phyloP scores from a whole-genome alignment of 139 green algal genomes.

The Closterium sp. region DNA sequence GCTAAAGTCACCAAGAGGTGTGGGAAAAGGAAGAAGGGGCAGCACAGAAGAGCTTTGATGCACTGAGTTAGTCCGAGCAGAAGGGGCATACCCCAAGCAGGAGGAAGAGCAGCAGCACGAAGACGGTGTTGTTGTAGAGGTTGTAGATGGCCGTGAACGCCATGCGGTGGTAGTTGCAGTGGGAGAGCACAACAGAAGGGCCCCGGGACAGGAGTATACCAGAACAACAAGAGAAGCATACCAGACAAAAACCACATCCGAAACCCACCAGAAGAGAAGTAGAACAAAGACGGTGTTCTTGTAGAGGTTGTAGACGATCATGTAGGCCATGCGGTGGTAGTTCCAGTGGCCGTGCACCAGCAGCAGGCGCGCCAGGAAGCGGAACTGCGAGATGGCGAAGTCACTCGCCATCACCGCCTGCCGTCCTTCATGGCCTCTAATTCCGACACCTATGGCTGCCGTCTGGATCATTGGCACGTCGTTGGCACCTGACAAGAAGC shows the following conservation, averaged over 20 bases:
- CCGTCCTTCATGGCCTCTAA: slow-evolving; percentile 56
- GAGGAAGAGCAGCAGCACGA: background rate
- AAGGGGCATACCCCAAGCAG: no score
- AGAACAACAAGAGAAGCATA: no score
- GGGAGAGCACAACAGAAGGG: slow-evolving; percentile 93
- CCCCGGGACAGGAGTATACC: no score
- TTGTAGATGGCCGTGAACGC: slow-evolving; percentile 60
- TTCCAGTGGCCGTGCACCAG: slow-evolving; percentile 58
- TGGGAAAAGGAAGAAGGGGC: background rate
- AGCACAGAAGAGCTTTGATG: background rate
- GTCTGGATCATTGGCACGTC: slow-evolving; percentile 63
- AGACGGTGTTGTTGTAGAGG: slow-evolving; percentile 58
- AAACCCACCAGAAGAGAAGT: slow-evolving; percentile 44
- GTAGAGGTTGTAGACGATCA: slow-evolving; percentile 67
- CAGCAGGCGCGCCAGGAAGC: slow-evolving; percentile 47
- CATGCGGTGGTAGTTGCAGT: slow-evolving; percentile 83
- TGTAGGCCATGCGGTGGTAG: slow-evolving; percentile 53
- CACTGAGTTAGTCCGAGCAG: background rate
- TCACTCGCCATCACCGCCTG: slow-evolving; percentile 46
- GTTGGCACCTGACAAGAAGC: slow-evolving; percentile 47
- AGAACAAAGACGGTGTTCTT: slow-evolving; percentile 54
- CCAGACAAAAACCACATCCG: no score
- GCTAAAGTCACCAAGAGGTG: no score
- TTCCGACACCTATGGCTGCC: slow-evolving; percentile 59
- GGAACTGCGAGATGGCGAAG: slow-evolving; percentile 62